These are phyloP conservation scores for Buddleja alternifolia DNA, from an alignment of 257 asterid genomes.

Conservation along the genomic window DNA sequence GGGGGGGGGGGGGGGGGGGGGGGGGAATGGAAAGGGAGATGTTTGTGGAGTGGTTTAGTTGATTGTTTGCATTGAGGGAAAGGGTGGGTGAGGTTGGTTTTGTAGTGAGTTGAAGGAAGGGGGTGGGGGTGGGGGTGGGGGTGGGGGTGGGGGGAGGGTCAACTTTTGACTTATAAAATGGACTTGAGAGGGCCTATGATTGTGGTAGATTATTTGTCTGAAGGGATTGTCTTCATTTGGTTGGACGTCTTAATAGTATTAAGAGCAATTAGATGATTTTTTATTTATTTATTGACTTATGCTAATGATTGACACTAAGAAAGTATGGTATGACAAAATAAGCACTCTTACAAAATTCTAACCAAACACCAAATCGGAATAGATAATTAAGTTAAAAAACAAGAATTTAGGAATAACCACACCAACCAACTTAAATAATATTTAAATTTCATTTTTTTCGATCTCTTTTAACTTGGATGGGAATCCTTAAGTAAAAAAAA, in stretches of 20 bases:
- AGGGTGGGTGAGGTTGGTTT: conserved; percentile 37
- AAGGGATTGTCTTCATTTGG: conserved; percentile 19
- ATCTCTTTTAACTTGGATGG: not conserved
- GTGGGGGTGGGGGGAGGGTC: conserved; percentile 1
- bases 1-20: not conserved
- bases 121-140: not conserved
- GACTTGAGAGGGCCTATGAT: conserved; percentile 12
- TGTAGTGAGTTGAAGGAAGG: conserved; percentile 33
- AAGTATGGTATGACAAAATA: not conserved
- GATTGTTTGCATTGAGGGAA: conserved; percentile 28
- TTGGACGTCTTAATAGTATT: conserved; percentile 38
- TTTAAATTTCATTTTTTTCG: not conserved
- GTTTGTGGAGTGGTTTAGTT: conserved; percentile 17
- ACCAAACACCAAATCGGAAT: no score
- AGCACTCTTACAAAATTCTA: not conserved
- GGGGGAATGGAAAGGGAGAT: not conserved
- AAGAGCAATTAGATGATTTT: conserved; percentile 15
- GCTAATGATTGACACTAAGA: not conserved
- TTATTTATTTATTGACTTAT: not conserved
- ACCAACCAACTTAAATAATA: not conserved
- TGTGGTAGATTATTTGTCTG: conserved; percentile 31
- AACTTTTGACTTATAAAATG: conserved; percentile 33
- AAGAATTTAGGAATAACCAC: not conserved
- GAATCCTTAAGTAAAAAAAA: conserved; percentile 1
- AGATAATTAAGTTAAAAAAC: not conserved